Conservation (phyloP, 176 grass and related monocot species). For the Triticum dicoccoides region DNA sequence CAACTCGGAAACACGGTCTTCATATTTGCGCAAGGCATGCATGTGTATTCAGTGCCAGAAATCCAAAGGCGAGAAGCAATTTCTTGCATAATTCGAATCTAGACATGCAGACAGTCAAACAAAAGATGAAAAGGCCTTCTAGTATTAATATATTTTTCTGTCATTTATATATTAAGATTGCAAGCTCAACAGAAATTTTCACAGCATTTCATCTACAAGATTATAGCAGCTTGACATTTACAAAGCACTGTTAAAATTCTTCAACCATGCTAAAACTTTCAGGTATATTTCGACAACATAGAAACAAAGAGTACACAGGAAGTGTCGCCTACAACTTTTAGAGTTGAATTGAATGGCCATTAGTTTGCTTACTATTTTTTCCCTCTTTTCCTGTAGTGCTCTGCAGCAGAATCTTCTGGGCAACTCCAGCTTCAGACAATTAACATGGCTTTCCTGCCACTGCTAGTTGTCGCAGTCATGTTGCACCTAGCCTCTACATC, state of each 20-base stretch:
- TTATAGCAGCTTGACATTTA: not conserved
- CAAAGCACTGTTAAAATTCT: not conserved
- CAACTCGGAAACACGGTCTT: not conserved
- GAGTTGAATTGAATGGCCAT: not conserved
- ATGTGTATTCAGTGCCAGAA: too few relatives aligned
- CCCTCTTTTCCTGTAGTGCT: not conserved
- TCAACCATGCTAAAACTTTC: not conserved
- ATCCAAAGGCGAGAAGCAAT: not conserved
- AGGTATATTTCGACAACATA: not conserved
- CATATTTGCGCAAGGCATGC: not conserved
- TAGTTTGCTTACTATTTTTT: not conserved
- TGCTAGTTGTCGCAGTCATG: not conserved
- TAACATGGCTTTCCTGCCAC: not conserved
- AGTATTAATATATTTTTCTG: not conserved
- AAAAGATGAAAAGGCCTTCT: not conserved
- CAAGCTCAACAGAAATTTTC: not conserved
- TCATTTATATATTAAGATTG: not conserved
- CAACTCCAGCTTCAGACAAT: not conserved
- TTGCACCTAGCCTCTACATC: not conserved
- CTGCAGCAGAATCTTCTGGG: not conserved
- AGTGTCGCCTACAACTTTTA: not conserved
- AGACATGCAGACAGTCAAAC: not conserved
- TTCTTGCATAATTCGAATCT: not conserved
- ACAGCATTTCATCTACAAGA: not conserved
- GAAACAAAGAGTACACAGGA: not conserved